phyloP scores from a whole-genome alignment of 345 rosid genomes.

The Lagerstroemia speciosa region DNA sequence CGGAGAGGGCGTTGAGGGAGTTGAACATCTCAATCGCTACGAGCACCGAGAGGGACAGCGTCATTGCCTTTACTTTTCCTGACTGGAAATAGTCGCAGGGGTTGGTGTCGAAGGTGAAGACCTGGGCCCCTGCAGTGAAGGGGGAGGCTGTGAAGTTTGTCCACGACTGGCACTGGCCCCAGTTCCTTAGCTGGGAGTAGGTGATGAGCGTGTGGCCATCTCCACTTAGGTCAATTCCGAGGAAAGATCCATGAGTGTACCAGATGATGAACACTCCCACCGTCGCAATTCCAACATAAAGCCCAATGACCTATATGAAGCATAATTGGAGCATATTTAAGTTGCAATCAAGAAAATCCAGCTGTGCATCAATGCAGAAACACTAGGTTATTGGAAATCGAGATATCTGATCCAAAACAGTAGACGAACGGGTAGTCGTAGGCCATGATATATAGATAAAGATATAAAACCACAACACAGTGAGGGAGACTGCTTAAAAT shows the following conservation, averaged over 20 bases:
- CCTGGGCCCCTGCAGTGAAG: conserved; percentile 45
- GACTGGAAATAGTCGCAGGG: conserved; percentile 57
- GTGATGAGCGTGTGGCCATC: conserved; percentile 57
- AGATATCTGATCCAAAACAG: too few relatives aligned
- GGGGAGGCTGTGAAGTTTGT: conserved; percentile 36
- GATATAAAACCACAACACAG: too few relatives aligned
- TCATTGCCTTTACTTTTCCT: conserved; percentile 61
- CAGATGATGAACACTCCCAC: conserved; percentile 61
- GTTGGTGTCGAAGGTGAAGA: conserved; percentile 29
- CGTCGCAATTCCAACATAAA: conserved; percentile 57
- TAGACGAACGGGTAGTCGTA: too few relatives aligned
- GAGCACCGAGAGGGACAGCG: conserved; percentile 60
- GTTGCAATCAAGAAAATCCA: not conserved
- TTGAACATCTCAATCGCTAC: conserved; percentile 78
- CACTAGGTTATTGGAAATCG: not conserved
- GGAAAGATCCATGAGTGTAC: conserved; percentile 51
- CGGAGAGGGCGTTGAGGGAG: conserved; percentile 67
- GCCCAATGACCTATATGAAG: conserved; percentile 44
- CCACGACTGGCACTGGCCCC: conserved; percentile 63
- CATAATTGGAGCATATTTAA: not conserved
- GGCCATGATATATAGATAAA: too few relatives aligned
- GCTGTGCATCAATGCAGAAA: not conserved
- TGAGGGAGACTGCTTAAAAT: too few relatives aligned
- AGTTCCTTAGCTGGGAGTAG: conserved; percentile 52
- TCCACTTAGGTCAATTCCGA: conserved; percentile 47